Base-by-base conservation (phyloP, 352 stramenopile species). In the Phytophthora europaea region DNA sequence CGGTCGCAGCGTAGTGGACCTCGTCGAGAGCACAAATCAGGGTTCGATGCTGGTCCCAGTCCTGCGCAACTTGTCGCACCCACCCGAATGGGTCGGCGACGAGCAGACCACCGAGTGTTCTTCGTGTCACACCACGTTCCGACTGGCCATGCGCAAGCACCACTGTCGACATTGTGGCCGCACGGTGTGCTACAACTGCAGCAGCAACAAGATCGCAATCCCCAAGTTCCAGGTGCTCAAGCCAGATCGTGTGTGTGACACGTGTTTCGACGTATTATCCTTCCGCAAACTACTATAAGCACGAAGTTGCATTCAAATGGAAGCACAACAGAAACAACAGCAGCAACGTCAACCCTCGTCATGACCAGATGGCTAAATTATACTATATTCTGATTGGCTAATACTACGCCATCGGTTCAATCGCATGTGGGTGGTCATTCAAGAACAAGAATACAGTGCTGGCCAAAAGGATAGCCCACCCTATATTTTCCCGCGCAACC, bases 131-230 rank as follows among this genome's bases (percentile, higher is more conserved):
- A 72, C 85, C 9, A 73, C 78, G 0, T 96, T 96, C 71, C 85
- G 87, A 22, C 75, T 96, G 36, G 88, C 90, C 34, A 94, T 95
- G 85, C 88, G 90, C 34, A 94, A 92, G 63, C 87, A 96, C 68
- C 86, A 94, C 68, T 96, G 90, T 50, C 85, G 84, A 16, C 90
- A 96, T 59, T 96, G 90, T 54, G 90, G 90, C 6, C 90, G 90
- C 65, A 89, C 89, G 52, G 73, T 96, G 40, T 96, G 90, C 75
- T 94, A 94, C 82, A 95, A 93, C 59, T 96, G 90, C 75, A 94
- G 87, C 7, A 92, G 83, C 70, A 89, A 94, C 77, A 93, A 91
- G 70, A 93, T 94, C 54, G 73, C 85, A 28, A 93, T 96, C 63
- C 84, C 88, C 20, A 96, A 96, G 76, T 96, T 96, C 70, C 80